A percentile compares a stretch with the other conserved stretches of the same genome.
Conservation (phyloP, 2,329 filamentous ascomycete genomes). For the Lachnellula arida region DNA sequence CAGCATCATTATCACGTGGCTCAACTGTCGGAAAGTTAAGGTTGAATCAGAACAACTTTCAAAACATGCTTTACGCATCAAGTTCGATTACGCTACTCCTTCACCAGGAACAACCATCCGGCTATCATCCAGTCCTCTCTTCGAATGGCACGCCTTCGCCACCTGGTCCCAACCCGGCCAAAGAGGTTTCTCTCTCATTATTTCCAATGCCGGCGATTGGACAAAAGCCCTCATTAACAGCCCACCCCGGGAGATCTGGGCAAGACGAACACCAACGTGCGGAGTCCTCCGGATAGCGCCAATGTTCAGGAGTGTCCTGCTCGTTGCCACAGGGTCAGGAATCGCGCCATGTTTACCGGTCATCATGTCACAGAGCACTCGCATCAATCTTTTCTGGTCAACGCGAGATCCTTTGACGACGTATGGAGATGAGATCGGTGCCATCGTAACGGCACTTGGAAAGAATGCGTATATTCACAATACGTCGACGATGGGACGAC, state of each 20-base stretch:
- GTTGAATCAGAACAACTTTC: conserved; percentile 68
- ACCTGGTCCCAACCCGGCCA: conserved; percentile 58
- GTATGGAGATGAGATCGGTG: conserved; percentile 33
- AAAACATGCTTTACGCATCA: conserved; percentile 65
- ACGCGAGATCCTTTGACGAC: conserved; percentile 32
- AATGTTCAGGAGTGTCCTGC: conserved; percentile 59
- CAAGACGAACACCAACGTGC: conserved; percentile 60
- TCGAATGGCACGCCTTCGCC: conserved; percentile 73
- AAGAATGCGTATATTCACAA: conserved; percentile 33
- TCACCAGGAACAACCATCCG: conserved; percentile 53
- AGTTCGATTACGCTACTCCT: conserved; percentile 60
- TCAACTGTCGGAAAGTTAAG: conserved; percentile 61
- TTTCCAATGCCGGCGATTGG: conserved; percentile 74
- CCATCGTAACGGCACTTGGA: conserved; percentile 30
- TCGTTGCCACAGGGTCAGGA: conserved; percentile 69
- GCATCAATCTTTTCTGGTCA: conserved; percentile 33
- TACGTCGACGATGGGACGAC: conserved; percentile 32
- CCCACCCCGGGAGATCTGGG: conserved; percentile 60
- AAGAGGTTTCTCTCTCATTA: conserved; percentile 54
- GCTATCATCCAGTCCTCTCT: conserved; percentile 57
- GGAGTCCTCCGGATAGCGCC: conserved; percentile 64
- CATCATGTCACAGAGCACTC: conserved; percentile 14
- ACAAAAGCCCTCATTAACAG: conserved; percentile 58
- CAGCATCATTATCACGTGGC: conserved; percentile 68
- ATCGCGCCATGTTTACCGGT: conserved; percentile 59